Base-by-base conservation (phyloP, 2,329 filamentous ascomycete genomes). In the Fusarium sp. region DNA sequence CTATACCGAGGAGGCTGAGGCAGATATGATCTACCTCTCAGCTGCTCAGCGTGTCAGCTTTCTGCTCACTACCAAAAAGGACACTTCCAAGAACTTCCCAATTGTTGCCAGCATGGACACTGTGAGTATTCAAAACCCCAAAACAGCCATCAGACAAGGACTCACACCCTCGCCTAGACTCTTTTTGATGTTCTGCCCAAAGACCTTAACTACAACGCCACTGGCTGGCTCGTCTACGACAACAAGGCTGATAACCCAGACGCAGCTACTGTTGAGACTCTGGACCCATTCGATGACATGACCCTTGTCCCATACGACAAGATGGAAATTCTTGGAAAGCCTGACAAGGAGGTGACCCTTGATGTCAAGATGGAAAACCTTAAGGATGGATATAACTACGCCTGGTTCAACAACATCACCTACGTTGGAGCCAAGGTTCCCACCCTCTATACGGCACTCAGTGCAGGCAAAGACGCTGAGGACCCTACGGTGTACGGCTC, bases 381-480 rank as follows among this genome's bases (percentile, higher is more conserved):
- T 8, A 82, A 82, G 23, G 84, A 93, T 65, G 90, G 91, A 16
- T 84, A 85, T 52, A 84, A 84, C 74, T 84, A 84, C 68, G 90
- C 88, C 66, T 90, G 90, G 80, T 88, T 92, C 81, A 94, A 95
- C 83, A 89, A 92, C 78, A 88, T 93, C 69, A 93, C 92, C 42
- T 97, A 94, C 78, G 86, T 87, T 5, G 57, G 79, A 0, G 92
- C 92, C 47, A 92, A 93, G 76, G 93, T 97, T 0, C 94, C 93
- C 0, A 89, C 91, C 0, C 84, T 97, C 0, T 97, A 94, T 83
- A 93, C 91, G 2, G 92, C 86, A 3, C 84, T 97, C 7, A 89
- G 87, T 1, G 79, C 88, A 1, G 88, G 87, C 10, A 80, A 92
- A 49, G 80, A 85, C 23, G 86, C 88, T 11, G 83, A 83, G 15